phyloP scores from a whole-genome alignment of 352 stramenopile genomes.

The Globisporangium heterothallicum region DNA sequence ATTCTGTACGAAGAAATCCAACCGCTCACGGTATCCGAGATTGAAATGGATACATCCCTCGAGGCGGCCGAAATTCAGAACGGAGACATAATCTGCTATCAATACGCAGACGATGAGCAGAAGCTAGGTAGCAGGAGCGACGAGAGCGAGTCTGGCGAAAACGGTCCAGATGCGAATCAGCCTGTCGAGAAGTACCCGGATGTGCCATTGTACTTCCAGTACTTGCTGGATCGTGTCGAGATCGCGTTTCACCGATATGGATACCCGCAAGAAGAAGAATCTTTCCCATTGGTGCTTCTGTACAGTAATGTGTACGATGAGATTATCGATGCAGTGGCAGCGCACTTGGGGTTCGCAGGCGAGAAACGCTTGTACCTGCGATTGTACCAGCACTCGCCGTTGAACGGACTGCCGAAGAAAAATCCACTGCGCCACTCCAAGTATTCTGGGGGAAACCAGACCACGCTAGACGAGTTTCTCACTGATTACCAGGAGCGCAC shows the following conservation, averaged over 20 bases:
- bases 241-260: slow-evolving; percentile 59
- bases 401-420: slow-evolving; percentile 62
- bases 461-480: slow-evolving; percentile 66
- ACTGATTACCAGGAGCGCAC: slow-evolving; percentile 71
- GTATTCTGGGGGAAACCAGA: slow-evolving; percentile 48
- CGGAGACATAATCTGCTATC: slow-evolving; percentile 83
- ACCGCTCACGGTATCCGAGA: slow-evolving; percentile 44
- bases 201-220: slow-evolving; percentile 76
- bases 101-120: slow-evolving; percentile 39
- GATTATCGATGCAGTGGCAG: slow-evolving; percentile 55
- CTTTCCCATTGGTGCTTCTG: slow-evolving; percentile 46
- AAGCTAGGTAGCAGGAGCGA: slow-evolving; percentile 16
- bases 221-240: slow-evolving; percentile 77
- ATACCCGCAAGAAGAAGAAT: slow-evolving; percentile 31
- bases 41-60: slow-evolving; percentile 46
- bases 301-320: slow-evolving; percentile 74
- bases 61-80: slow-evolving; percentile 61
- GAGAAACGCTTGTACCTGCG: slow-evolving; percentile 54
- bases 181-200: slow-evolving; percentile 50
- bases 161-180: too few relatives aligned
- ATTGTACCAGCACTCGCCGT: slow-evolving; percentile 77
- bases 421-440: slow-evolving; percentile 57
- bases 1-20: slow-evolving; percentile 78
- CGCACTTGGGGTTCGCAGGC: slow-evolving; percentile 31
- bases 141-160: slow-evolving; percentile 13